A percentile compares a stretch with the other conserved stretches of the same genome.
Conservation (phyloP, 345 rosid genomes). For the Eucalyptus cloeziana region DNA sequence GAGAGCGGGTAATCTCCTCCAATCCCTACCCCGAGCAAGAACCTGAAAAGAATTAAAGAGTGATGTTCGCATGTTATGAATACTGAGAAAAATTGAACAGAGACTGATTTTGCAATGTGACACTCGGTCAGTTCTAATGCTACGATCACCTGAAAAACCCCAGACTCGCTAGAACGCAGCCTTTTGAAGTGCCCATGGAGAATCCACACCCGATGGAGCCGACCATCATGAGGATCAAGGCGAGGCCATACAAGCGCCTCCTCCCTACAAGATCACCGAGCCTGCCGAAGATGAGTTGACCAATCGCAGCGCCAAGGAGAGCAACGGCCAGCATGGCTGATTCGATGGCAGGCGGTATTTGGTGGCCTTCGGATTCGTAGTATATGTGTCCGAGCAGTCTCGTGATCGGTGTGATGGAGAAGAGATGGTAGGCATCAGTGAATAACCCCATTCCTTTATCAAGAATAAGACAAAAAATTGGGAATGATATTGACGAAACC, state of each 20-base stretch:
- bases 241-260: slow-evolving; percentile 34
- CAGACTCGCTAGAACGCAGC: slow-evolving; percentile 2
- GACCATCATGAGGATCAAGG: slow-evolving; percentile 26
- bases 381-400: slow-evolving; percentile 18
- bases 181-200: slow-evolving; percentile 25
- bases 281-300: slow-evolving; percentile 41
- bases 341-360: not conserved
- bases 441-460: slow-evolving; percentile 39
- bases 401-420: slow-evolving; percentile 30
- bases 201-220: slow-evolving; percentile 55
- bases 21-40: not conserved
- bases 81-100: not conserved
- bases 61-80: not conserved
- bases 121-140: not conserved
- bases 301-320: slow-evolving; percentile 37
- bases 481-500: not conserved
- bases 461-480: not conserved
- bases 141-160: not conserved
- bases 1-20: not conserved
- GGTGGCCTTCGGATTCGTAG: not conserved
- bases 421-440: slow-evolving; percentile 47
- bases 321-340: slow-evolving; percentile 19
- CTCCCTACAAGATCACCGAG: slow-evolving; percentile 44
- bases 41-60: not conserved
- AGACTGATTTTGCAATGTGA: not conserved